These are phyloP conservation scores for Eucalyptus cloeziana DNA, from an alignment of 345 rosid species.

Conservation along the genomic window DNA sequence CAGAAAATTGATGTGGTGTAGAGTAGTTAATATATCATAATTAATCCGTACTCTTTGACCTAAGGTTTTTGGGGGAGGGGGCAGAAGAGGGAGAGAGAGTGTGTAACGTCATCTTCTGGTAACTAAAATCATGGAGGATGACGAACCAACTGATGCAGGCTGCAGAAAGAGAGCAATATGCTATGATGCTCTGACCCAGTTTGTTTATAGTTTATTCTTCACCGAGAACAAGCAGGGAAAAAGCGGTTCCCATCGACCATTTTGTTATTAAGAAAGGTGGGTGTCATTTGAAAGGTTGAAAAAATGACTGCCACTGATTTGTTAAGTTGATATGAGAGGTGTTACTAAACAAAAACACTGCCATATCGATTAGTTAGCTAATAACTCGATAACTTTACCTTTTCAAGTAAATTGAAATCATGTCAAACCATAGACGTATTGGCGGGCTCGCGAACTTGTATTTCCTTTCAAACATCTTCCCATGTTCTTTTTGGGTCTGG, in stretches of 20 bases:
- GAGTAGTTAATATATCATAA: rapidly evolving
- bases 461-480: not conserved
- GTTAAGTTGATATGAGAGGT: not conserved
- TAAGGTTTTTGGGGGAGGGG: not conserved
- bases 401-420: not conserved
- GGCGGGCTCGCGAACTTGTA: not conserved
- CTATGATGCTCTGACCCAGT: not conserved
- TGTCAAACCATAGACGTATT: not conserved
- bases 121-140: not conserved
- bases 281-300: not conserved
- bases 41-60: too few species aligned
- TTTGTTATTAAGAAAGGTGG: not conserved
- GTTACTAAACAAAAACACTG: not conserved
- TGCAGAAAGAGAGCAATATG: not conserved
- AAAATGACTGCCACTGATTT: not conserved
- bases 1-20: too few species aligned
- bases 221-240: not conserved
- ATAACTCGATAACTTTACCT: not conserved
- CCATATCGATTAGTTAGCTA: not conserved
- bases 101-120: not conserved
- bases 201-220: not conserved
- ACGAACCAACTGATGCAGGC: not conserved
- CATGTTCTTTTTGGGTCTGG: not conserved
- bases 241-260: not conserved
- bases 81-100: not conserved